phyloP scores from a whole-genome alignment of 2,329 filamentous ascomycete genomes.

The Epichloe aotearoae region DNA sequence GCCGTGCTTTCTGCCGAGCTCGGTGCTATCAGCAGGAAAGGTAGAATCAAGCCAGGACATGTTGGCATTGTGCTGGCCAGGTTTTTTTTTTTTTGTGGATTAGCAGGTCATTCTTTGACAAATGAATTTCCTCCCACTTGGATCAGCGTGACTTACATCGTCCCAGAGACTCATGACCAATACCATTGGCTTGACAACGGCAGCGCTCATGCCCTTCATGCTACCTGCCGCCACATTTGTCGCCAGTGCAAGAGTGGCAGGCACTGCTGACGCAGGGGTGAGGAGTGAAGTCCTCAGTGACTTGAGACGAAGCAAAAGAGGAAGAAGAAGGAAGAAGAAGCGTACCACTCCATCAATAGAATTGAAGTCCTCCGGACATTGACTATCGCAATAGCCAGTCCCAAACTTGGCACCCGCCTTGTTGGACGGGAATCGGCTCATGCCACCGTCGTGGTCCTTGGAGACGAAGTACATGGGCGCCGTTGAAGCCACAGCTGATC shows the following conservation, averaged over 20 bases:
- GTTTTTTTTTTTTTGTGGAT: too few species aligned
- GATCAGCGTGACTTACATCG: conserved; percentile 27
- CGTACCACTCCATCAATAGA: background rate
- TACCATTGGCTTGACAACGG: conserved; percentile 29
- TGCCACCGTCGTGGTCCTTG: conserved; percentile 46
- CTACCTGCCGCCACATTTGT: conserved; percentile 46
- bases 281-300: conserved; percentile 34
- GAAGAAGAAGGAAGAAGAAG: background rate
- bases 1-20: background rate
- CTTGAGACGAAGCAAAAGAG: background rate
- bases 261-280: conserved; percentile 45
- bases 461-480: conserved; percentile 53
- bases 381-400: conserved; percentile 41
- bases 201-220: conserved; percentile 39
- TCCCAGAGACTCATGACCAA: conserved; percentile 44
- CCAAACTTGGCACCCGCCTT: conserved; percentile 45
- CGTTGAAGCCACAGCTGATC: conserved; percentile 57
- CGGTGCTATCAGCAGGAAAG: background rate
- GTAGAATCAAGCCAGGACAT: conserved; percentile 31
- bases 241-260: conserved; percentile 36
- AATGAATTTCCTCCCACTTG: too few species aligned
- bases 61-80: conserved; percentile 38
- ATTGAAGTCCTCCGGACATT: conserved; percentile 33
- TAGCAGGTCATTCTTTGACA: too few species aligned
- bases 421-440: conserved; percentile 35